These are phyloP conservation scores for Suillus paluster DNA, from an alignment of 768 basidiomycete species.

Conservation along the genomic window DNA sequence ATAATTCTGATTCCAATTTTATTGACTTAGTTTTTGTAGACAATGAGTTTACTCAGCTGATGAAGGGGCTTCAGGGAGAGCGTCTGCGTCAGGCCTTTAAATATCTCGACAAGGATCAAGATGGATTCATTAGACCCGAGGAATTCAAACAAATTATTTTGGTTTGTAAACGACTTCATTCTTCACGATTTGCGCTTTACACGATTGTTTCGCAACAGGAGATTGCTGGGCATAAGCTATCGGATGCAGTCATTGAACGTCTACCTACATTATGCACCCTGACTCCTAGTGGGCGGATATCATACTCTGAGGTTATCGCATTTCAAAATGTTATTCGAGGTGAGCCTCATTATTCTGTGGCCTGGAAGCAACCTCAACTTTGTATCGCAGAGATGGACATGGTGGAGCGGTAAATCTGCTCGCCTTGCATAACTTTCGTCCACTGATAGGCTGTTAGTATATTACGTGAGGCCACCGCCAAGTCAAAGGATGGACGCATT, in stretches of 20 bases:
- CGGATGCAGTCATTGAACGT: conserved; percentile 89
- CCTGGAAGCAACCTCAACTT: conserved; percentile 9
- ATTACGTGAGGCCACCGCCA: conserved; percentile 86
- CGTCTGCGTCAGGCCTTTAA: conserved; percentile 95
- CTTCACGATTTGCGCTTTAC: neutral
- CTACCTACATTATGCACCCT: conserved; percentile 92
- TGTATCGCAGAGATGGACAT: conserved; percentile 83
- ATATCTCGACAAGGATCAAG: conserved; percentile 85
- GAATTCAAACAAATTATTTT: conserved; percentile 96
- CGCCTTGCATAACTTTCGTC: neutral
- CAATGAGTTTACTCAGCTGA: conserved; percentile 96
- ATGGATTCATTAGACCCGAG: conserved; percentile 92
- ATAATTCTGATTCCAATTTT: neutral
- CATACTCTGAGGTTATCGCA: conserved; percentile 95
- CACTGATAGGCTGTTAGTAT: conserved; percentile 51
- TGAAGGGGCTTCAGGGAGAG: conserved; percentile 99
- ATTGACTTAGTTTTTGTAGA: conserved; percentile 46
- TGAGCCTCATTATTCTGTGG: conserved; percentile 37
- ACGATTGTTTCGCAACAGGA: conserved; percentile 55
- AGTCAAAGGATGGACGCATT: conserved; percentile 94
- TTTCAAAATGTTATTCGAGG: conserved; percentile 97
- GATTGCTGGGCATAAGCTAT: conserved; percentile 96
- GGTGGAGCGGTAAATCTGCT: conserved; percentile 70
- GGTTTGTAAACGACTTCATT: conserved; percentile 47
- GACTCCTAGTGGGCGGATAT: conserved; percentile 87